Base-by-base conservation (phyloP, 257 asterid genomes). In the Solanum etuberosum region DNA sequence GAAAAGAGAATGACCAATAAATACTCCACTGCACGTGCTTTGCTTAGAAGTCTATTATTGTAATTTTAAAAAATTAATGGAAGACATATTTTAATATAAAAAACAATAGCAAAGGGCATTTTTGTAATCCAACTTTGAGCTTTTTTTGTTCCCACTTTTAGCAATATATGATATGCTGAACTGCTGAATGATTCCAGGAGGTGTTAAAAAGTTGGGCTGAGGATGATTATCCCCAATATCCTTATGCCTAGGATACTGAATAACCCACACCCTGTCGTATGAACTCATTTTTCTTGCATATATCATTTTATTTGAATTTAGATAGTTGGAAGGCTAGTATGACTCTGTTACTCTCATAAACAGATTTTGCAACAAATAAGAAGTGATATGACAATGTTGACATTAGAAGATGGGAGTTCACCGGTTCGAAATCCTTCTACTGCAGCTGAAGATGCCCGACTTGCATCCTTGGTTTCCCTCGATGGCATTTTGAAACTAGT, bases 281-380 rank as follows among this genome's bases (percentile, higher is more conserved):
- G 32, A 48, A 81, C 40, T 81, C 29, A 48, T 81, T 29, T 18
- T 81, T 46, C 85, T 81, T 81, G 85, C 42, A 48, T 81, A 31
- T 48, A 48, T 35, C 85, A 46, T 46, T 80, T 81, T 29, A 81
- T 48, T 48, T 81, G 68, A 46, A 29, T 81, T 80, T 20, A 48
- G 85, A 81, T 81, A 25, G 42, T 48, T 31, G 68, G 42, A 46
- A 46, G 20, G 85, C 43, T 18, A 29, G 68, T 81, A 46, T 81
- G 68, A 81, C 29, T 81, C 68, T 48, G 43, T 81, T 88, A 21
- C 72, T 43, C 84, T 21, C 18, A 65, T 54, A 88, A 86, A 89
- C 93, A 97, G 99, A 93, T 96, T 89, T 86, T 97, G 93, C 98
- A 94, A 87, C 99, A 97, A 93, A 94, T 94, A 98, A 97, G 94